Evolutionary conservation across 2,329 filamentous ascomycete genomes (phyloP).

Genomic region (Parafenestella ontariensis): DNA sequence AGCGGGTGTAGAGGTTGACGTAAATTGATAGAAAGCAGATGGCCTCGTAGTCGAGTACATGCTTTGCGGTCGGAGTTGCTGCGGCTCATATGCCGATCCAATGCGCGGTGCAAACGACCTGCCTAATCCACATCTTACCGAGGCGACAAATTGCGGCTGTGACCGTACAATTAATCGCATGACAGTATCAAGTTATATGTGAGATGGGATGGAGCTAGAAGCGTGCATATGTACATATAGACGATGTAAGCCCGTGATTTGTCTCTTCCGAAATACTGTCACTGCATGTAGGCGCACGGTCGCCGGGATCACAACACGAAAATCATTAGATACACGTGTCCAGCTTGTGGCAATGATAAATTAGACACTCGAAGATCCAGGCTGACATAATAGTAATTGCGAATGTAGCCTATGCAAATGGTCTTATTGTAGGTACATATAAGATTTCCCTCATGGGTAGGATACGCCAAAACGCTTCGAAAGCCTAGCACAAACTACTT

Average conservation of each 20-base stretch:
- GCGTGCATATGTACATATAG: background rate
- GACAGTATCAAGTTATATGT: background rate
- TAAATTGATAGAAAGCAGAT: constrained; percentile 1
- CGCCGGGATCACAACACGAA: background rate
- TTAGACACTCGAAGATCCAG: background rate
- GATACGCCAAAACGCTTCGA: constrained; percentile 19
- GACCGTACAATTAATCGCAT: background rate
- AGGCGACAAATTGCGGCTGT: background rate
- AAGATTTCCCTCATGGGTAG: background rate
- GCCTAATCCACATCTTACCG: constrained; percentile 15
- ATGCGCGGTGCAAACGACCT: constrained; percentile 16
- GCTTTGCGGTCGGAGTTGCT: constrained; percentile 12
- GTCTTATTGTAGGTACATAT: constrained; percentile 6
- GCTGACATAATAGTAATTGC: background rate
- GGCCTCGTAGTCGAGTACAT: constrained; percentile 7
- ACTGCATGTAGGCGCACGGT: background rate
- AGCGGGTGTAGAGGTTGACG: background rate
- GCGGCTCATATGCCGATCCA: constrained; percentile 21
- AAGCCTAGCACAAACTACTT: constrained; percentile 3
- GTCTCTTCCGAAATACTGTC: background rate
- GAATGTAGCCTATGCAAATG: background rate
- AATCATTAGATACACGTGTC: background rate
- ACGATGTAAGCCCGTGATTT: background rate
- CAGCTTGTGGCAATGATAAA: background rate
- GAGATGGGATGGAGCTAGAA: background rate